Conservation (phyloP, 2,329 filamentous ascomycete species). For the Fusarium humuli region DNA sequence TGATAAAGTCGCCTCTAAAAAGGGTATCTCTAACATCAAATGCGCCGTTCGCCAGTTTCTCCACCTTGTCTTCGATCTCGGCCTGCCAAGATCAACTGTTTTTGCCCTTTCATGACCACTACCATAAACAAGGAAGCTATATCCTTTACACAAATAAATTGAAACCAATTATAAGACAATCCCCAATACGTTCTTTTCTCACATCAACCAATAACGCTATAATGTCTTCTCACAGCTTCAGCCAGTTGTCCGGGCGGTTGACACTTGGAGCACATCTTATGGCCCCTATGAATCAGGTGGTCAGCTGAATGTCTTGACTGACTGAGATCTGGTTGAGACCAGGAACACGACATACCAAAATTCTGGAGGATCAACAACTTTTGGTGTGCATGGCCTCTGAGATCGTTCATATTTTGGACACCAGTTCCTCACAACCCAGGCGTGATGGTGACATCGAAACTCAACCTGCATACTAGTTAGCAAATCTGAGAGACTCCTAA, state of each 20-base stretch:
- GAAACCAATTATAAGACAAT: not conserved
- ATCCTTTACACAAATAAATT: not conserved
- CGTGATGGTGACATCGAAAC: slow-evolving; percentile 42
- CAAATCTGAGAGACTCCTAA: not conserved
- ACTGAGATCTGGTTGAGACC: not conserved
- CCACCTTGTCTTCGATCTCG: not conserved
- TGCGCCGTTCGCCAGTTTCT: slow-evolving; percentile 2
- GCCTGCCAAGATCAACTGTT: not conserved
- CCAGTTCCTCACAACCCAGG: slow-evolving; percentile 44
- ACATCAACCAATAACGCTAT: slow-evolving; percentile 20
- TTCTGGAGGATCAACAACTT: slow-evolving; percentile 41
- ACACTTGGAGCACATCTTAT: slow-evolving; percentile 38
- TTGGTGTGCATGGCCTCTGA: slow-evolving; percentile 40
- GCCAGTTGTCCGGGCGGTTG: slow-evolving; percentile 38
- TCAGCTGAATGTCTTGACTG: slow-evolving; percentile 7
- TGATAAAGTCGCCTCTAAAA: slow-evolving; percentile 6
- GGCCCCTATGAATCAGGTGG: slow-evolving; percentile 14
- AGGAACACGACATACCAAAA: slow-evolving; percentile 37
- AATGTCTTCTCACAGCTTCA: slow-evolving; percentile 34
- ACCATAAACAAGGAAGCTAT: not conserved
- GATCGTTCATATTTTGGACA: slow-evolving; percentile 41
- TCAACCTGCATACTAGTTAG: slow-evolving; percentile 32
- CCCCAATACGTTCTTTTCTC: not conserved
- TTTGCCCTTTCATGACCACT: not conserved
- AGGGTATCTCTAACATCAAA: not conserved